phyloP scores from a whole-genome alignment of 257 asterid species.

The Solanum megistacrolobum region DNA sequence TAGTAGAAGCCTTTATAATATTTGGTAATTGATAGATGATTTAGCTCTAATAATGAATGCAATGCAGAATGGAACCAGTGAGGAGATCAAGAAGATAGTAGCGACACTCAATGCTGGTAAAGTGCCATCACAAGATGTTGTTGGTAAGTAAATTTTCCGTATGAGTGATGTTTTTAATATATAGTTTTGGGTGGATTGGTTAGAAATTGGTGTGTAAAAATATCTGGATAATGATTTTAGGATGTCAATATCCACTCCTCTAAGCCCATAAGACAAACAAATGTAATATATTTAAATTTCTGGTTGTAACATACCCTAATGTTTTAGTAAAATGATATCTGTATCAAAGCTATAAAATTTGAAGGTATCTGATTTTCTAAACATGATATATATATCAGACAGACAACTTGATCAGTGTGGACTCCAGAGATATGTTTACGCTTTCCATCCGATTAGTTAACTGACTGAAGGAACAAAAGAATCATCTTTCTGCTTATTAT shows the following conservation, averaged over 20 bases:
- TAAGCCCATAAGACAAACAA: neutral
- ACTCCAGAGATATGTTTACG: neutral
- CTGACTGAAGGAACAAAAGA: neutral
- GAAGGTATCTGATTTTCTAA: neutral
- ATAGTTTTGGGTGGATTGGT: neutral
- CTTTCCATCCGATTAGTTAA: neutral
- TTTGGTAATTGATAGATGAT: neutral
- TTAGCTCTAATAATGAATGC: neutral
- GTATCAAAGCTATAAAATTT: neutral
- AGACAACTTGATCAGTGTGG: neutral
- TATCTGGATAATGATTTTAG: neutral
- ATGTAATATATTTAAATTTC: neutral
- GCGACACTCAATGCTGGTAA: slow-evolving; percentile 64
- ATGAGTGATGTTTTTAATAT: neutral
- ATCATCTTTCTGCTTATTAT: neutral
- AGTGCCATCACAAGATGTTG: slow-evolving; percentile 84
- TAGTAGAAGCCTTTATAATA: neutral
- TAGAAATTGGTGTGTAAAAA: neutral
- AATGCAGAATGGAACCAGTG: slow-evolving; percentile 77
- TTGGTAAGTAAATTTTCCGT: slow-evolving; percentile 45
- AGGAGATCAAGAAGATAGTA: slow-evolving; percentile 88
- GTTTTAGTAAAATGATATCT: neutral
- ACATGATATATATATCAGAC: neutral
- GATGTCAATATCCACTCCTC: neutral
- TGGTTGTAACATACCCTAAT: neutral